phyloP scores from a whole-genome alignment of 2,329 filamentous ascomycete genomes.

The Cercospora janseana region DNA sequence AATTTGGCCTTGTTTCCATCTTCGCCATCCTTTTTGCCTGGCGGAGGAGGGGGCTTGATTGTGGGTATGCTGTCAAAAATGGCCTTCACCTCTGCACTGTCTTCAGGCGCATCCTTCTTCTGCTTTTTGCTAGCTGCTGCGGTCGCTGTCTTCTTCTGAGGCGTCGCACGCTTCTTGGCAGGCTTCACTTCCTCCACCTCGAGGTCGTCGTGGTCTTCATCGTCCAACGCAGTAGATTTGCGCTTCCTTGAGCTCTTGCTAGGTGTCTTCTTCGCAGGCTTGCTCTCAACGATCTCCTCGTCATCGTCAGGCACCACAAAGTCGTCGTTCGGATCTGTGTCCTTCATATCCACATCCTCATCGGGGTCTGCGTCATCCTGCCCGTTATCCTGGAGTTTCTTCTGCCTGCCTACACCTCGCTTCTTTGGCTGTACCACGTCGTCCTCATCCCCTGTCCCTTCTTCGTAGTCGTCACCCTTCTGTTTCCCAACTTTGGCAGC shows the following conservation, averaged over 20 bases:
- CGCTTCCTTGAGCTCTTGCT: slow-evolving; percentile 50
- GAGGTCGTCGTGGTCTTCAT: slow-evolving; percentile 54
- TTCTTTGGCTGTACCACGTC: slow-evolving; percentile 61
- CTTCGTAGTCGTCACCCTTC: slow-evolving; percentile 68
- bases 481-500: slow-evolving; percentile 59
- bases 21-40: slow-evolving; percentile 55
- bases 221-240: slow-evolving; percentile 58
- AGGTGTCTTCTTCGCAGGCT: slow-evolving; percentile 40
- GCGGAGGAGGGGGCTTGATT: slow-evolving; percentile 79
- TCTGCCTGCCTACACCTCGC: slow-evolving; percentile 24
- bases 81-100: slow-evolving; percentile 71
- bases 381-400: slow-evolving; percentile 38
- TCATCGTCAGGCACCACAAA: slow-evolving; percentile 47
- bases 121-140: slow-evolving; percentile 54
- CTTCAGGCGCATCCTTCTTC: slow-evolving; percentile 65
- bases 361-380: slow-evolving; percentile 44
- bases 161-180: slow-evolving; percentile 54
- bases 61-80: slow-evolving; percentile 87
- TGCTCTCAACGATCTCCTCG: slow-evolving; percentile 41
- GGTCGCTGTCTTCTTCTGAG: slow-evolving; percentile 50
- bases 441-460: slow-evolving; percentile 62
- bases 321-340: slow-evolving; percentile 48
- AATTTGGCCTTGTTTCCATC: slow-evolving; percentile 60
- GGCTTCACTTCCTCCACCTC: slow-evolving; percentile 47
- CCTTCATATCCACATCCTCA: slow-evolving; percentile 56